A percentile compares a stretch with the other conserved stretches of the same genome.
Evolutionary conservation across 352 stramenopile genomes (phyloP).

Genomic region (Hyaloperonospora arabidopsidis): DNA sequence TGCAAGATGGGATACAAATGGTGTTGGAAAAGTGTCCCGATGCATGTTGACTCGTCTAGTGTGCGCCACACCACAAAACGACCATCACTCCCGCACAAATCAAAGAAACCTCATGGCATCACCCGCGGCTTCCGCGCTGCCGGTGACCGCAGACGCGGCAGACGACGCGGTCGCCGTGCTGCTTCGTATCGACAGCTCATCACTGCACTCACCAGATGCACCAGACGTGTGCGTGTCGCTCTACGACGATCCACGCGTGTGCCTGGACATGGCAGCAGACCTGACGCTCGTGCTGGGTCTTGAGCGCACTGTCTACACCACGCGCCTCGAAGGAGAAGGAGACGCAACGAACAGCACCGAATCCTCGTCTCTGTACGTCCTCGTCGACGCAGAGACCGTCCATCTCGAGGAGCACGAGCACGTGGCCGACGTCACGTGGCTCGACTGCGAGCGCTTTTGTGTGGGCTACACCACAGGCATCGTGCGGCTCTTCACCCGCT

Average conservation of each 20-base stretch:
- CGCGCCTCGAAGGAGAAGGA: constrained; percentile 14
- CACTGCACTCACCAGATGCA: constrained; percentile 3
- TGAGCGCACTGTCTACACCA: constrained; percentile 32
- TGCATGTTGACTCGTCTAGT: neutral
- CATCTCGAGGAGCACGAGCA: constrained; percentile 38
- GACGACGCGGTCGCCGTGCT: constrained; percentile 18
- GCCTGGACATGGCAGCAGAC: constrained; percentile 48
- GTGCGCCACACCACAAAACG: constrained; percentile 4
- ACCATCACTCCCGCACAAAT: constrained; percentile 10
- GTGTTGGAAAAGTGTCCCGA: no score
- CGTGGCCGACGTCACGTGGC: constrained; percentile 62
- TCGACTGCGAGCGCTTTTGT: constrained; percentile 45
- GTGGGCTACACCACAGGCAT: constrained; percentile 51
- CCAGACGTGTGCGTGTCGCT: constrained; percentile 21
- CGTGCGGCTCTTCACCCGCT: constrained; percentile 48
- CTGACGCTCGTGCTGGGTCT: constrained; percentile 41
- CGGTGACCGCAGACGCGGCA: neutral
- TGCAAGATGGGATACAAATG: no score
- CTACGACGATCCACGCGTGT: constrained; percentile 35
- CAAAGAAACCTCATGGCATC: constrained; percentile 11
- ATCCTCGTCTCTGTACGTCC: constrained; percentile 11
- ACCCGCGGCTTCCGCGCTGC: constrained; percentile 7
- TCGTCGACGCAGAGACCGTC: constrained; percentile 27
- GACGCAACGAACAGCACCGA: constrained; percentile 12
- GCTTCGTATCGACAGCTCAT: constrained; percentile 23